phyloP scores from a whole-genome alignment of 768 basidiomycete species.

The Russula compacta region DNA sequence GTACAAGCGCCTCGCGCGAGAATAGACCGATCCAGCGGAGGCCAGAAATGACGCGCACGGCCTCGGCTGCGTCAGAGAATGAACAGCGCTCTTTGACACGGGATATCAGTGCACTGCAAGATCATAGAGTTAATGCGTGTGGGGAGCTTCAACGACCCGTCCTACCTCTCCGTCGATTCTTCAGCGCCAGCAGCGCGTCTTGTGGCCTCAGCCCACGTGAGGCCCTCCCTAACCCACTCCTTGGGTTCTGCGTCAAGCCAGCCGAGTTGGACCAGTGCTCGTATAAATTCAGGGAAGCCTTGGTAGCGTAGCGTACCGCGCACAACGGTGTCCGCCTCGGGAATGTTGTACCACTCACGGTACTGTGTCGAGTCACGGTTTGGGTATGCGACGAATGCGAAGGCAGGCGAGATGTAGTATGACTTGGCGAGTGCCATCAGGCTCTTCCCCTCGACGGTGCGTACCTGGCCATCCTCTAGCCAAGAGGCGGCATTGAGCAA shows the following conservation, averaged over 20 bases:
- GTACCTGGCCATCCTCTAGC: constrained; percentile 53
- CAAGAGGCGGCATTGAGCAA: constrained; percentile 86
- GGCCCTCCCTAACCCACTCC: constrained; percentile 63
- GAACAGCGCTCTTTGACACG: constrained; percentile 60
- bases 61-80: constrained; percentile 66
- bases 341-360: constrained; percentile 85
- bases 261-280: constrained; percentile 76
- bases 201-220: constrained; percentile 80
- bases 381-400: constrained; percentile 93
- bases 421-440: constrained; percentile 89
- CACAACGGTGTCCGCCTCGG: constrained; percentile 86
- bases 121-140: not conserved
- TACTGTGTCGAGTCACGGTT: constrained; percentile 92
- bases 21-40: constrained; percentile 92
- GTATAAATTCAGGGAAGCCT: constrained; percentile 94
- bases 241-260: constrained; percentile 72
- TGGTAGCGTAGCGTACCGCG: constrained; percentile 93
- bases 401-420: constrained; percentile 92
- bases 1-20: constrained; percentile 52
- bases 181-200: constrained; percentile 64
- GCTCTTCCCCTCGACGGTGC: constrained; percentile 64
- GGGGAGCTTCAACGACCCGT: not conserved
- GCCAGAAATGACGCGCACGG: constrained; percentile 76
- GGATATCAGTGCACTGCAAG: constrained; percentile 55
- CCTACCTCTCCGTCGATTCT: constrained; percentile 61